A percentile compares a stretch with the other conserved stretches of the same genome.
These are phyloP conservation scores for Adenanthera pavonina DNA, from an alignment of 306 rosid genomes.

Conservation along the genomic window DNA sequence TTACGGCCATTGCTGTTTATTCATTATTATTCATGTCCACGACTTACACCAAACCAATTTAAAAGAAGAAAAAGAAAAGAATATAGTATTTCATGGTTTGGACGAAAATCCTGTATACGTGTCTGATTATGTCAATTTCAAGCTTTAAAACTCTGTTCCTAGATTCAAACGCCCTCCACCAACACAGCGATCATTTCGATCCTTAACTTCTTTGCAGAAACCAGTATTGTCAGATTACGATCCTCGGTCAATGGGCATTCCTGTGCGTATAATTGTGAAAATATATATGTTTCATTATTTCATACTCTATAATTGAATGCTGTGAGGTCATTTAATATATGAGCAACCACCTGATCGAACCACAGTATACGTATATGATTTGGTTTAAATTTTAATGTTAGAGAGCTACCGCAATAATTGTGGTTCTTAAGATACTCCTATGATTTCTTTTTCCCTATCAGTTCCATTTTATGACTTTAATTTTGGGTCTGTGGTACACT, in stretches of 20 bases:
- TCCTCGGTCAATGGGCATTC: no score
- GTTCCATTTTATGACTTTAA: not conserved
- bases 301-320: not conserved
- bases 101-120: not conserved
- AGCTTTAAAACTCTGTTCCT: not conserved
- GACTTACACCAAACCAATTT: not conserved
- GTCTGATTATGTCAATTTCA: not conserved
- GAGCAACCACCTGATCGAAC: not conserved
- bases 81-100: not conserved
- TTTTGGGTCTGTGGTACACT: not conserved
- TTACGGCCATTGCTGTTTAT: not conserved
- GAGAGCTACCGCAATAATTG: not conserved
- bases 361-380: not conserved
- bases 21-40: not conserved
- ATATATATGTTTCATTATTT: no score
- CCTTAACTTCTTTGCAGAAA: not conserved
- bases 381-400: not conserved
- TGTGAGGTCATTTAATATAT: conserved; percentile 9
- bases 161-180: not conserved
- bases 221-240: no score
- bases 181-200: not conserved
- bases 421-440: not conserved
- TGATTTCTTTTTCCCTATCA: not conserved
- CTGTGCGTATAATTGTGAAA: no score
- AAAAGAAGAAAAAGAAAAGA: not conserved